Base-by-base conservation (phyloP, 768 basidiomycete species). In the Chalciporus piperatus region DNA sequence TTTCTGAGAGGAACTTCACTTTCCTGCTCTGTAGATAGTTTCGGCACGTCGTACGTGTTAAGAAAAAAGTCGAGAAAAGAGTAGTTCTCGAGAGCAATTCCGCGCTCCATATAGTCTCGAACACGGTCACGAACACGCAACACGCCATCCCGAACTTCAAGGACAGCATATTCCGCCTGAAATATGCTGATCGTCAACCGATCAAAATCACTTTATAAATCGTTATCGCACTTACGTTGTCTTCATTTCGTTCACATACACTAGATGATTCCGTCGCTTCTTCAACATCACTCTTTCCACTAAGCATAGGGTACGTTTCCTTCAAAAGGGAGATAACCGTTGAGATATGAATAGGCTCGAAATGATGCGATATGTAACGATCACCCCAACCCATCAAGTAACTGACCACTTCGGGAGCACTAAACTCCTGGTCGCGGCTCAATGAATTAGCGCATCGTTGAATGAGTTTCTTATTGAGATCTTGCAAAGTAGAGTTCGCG, bases 391-490 rank as follows among this genome's bases (percentile, higher is more conserved):
- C 20, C 20, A 43, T 54, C 3, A 54, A 5, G 23, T 54, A 54
- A 3, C 20, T n/a, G 4, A 54, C 25, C 8, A 54, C 48, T 28
- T 50, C 48, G 0, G 48, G 40, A 2, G 41, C 22, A 14, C 47
- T 50, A 14, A 50, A 54, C 7, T 54, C 52, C 39, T 50, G 47
- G 8, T 51, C 37, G 0, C 8, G 33, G 19, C 43, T 51, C 0
- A 51, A 19, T 0, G 63, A 50, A 39, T 75, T 72, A 0, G 66
- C 57, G 30, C 72, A 72, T 4, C 67, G 59, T 27, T 68, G 61
- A 0, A 77, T 52, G 4, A 76, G 61, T 0, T 56, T 9, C 16
- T 41, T 50, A 13, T 50, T 43, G 0, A 35, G 6, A 6, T 6
- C 40, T 1, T 38, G 37, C 12, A 6, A 13, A n/a, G 35, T 13